A percentile compares a stretch with the other conserved stretches of the same genome.
Evolutionary conservation across 805 yeast species (phyloP).

Genomic region (Candida peoriensis): DNA sequence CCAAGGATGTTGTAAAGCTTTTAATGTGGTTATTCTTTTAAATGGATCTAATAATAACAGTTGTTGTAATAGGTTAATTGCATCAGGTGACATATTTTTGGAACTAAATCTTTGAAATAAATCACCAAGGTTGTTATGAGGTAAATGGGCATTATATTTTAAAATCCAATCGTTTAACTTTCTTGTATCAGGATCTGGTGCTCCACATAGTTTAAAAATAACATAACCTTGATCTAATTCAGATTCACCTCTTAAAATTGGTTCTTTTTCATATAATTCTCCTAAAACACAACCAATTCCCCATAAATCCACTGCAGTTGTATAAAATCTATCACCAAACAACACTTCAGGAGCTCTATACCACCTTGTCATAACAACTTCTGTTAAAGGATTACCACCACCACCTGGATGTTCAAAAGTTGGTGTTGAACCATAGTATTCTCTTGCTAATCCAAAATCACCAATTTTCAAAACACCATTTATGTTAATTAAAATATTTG

Average conservation of each 20-base stretch:
- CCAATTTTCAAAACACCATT: conserved; percentile 83
- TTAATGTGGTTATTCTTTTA: conserved; percentile 70
- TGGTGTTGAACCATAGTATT: conserved; percentile 60
- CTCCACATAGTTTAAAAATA: conserved; percentile 77
- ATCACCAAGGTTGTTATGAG: conserved; percentile 31
- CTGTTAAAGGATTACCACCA: conserved; percentile 44
- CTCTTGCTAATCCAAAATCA: conserved; percentile 91
- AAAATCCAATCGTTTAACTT: conserved; percentile 28
- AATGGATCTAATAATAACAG: conserved; percentile 67
- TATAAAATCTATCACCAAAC: conserved; percentile 78
- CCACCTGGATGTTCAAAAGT: conserved; percentile 39
- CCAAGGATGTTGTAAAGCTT: conserved; percentile 67
- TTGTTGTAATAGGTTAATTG: conserved; percentile 53
- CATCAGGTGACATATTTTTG: conserved; percentile 31
- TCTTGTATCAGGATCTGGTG: conserved; percentile 47
- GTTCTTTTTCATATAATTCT: conserved; percentile 76
- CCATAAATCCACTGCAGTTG: conserved; percentile 97
- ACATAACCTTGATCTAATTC: conserved; percentile 85
- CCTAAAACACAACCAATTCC: conserved; percentile 96
- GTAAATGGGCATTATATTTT: conserved; percentile 7
- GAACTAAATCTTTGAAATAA: conserved; percentile 43
- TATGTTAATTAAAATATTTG: conserved; percentile 80
- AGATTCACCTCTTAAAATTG: conserved; percentile 78
- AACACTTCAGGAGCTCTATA: conserved; percentile 93
- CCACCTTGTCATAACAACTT: conserved; percentile 94